Base-by-base conservation (phyloP, 257 asterid species). In the Scutellaria baicalensis region DNA sequence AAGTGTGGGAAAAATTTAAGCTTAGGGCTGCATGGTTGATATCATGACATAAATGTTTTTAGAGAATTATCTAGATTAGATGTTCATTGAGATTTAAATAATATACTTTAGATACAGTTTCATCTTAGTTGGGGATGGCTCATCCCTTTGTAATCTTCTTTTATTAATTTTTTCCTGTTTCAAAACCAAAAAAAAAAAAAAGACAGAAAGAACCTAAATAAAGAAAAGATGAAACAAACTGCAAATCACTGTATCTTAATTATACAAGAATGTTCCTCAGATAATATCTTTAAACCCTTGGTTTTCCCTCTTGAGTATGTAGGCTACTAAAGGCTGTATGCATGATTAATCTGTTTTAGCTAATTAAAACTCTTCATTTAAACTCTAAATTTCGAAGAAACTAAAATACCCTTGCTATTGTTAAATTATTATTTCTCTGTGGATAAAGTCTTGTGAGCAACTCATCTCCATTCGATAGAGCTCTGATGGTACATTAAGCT, bases 401-500 rank as follows among this genome's bases (percentile, higher is more conserved):
- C 38, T 56, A 49, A 51, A 54, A 44, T 20, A 17, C 57, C 31
- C 58, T 64, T 40, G 31, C 21, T 43, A 9, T 69, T 48, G 59
- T 43, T 62, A 72, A 51, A 3, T 51, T 68, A 20, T 66, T 36
- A 31, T 33, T 21, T 59, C 14, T 57, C 17, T 72, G 55, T 36
- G 9, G 62, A 36, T 70, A 55, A 44, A 75, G 40, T n/a, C 58
- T 42, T n/a, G 43, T 11, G 43, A 62, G 59, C 65, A 39, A 51
- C 14, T 43, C 12, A 48, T 56, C 66, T 66, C 61, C 69, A 6
- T 60, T 51, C 61, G 18, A 18, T 68, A 59, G 35, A 62, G 16
- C 13, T 47, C 59, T 71, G 56, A 42, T 77, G 78, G 60, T 75
- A 58, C 64, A 23, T 39, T 66, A 58, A 39, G 65, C 35, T 76